Conservation (phyloP, 768 basidiomycete species). For the Rhizopogon vulgaris region DNA sequence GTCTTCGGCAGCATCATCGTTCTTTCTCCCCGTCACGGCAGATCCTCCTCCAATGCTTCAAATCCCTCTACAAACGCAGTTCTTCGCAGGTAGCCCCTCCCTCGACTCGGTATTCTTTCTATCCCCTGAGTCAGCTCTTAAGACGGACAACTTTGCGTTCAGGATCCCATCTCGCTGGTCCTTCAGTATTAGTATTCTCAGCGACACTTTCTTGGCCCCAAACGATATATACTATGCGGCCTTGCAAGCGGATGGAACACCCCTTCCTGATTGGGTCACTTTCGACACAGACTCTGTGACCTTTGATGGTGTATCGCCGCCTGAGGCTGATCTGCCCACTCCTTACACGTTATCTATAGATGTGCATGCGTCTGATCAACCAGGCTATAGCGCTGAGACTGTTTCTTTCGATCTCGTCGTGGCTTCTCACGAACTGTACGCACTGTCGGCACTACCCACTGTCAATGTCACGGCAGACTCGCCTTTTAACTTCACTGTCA, state of each 20-base stretch:
- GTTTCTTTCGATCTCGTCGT: constrained; percentile 63
- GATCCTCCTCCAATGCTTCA: constrained; percentile 48
- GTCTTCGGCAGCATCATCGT: constrained; percentile 44
- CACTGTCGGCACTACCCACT: constrained; percentile 43
- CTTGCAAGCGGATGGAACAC: constrained; percentile 57
- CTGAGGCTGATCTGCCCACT: constrained; percentile 29
- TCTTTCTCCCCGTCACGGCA: constrained; percentile 53
- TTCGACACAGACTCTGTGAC: constrained; percentile 68
- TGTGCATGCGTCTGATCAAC: constrained; percentile 65
- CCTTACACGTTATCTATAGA: constrained; percentile 44
- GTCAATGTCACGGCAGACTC: constrained; percentile 65
- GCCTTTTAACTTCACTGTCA: constrained; percentile 45
- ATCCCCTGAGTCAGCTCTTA: constrained; percentile 52
- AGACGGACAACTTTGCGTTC: constrained; percentile 45
- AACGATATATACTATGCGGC: constrained; percentile 58
- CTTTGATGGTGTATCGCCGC: constrained; percentile 73
- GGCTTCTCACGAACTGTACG: constrained; percentile 62
- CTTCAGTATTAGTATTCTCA: constrained; percentile 81
- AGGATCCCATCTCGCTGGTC: constrained; percentile 81
- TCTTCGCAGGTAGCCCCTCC: constrained; percentile 50
- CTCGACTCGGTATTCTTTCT: constrained; percentile 75
- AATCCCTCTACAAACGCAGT: constrained; percentile 52
- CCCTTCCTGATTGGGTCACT: constrained; percentile 67
- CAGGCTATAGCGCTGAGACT: constrained; percentile 59
- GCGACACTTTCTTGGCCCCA: constrained; percentile 49